Base-by-base conservation (phyloP, 1,284 basidiomycete genomes). In the Ganoderma sinense region DNA sequence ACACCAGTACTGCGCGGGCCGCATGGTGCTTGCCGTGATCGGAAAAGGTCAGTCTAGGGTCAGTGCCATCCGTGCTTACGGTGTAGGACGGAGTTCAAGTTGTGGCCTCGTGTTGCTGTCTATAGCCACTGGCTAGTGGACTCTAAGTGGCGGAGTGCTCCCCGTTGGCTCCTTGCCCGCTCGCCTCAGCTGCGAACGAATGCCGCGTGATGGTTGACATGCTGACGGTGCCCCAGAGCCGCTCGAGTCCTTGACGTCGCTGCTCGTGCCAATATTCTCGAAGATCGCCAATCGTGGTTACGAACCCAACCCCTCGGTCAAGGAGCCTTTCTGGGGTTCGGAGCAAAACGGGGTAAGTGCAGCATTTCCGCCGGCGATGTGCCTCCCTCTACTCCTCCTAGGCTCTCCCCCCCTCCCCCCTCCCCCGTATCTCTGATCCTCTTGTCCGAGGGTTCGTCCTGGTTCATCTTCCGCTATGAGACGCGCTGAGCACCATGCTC, bases 1-100 rank as follows among this genome's bases (percentile, higher is more conserved):
- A 69, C 80, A 83, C 68, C 83, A 91, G 75, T 93, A 93, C 80
- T 90, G 87, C 69, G 88, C 90, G n/a, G 86, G 88, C 64, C 80
- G 90, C 69, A 91, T 91, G 89, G 89, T 87, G 77, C 80, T 92
- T 13, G 78, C 75, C 14, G 74, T 80, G 23, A 66, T 80, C 29
- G 79, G 78, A n/a, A 75, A 69, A 72, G 79, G 79, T 79, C 36
- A 26, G 73, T 29, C 20, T 74, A 69, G 71, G 79, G 79, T 79
- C 36, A 26, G 73, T 29, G 18, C 29, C 53, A 31, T 7, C 31
- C 26, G 4, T 39, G 20, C 31, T 56, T 56, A 23, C n/a, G 10
- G 26, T 55, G 36, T 10, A 10, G 36, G 36, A 31, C 51, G 4
- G 16, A 3, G 26, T 16, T 56, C 53, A 10, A 36, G 6, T 36